Conservation (phyloP, 208 protist species). For the Leishmania turanica region DNA sequence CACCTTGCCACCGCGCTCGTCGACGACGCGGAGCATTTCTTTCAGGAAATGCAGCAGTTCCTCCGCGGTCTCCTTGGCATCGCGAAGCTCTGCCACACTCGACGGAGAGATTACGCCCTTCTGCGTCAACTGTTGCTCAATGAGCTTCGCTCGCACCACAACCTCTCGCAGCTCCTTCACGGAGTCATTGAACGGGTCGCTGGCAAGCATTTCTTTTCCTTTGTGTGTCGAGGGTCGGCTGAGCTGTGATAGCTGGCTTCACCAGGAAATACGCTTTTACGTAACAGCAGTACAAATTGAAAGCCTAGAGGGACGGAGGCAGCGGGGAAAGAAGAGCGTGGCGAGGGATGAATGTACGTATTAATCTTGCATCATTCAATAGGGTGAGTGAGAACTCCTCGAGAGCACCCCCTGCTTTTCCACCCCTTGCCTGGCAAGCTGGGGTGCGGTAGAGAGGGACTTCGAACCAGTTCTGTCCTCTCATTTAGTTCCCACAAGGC, state of each 20-base stretch:
- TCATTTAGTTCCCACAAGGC: not conserved
- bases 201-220: conserved; percentile 23
- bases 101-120: conserved; percentile 57
- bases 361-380: not conserved
- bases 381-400: not conserved
- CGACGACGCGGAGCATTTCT: conserved; percentile 61
- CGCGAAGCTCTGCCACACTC: conserved; percentile 43
- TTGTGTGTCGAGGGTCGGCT: not conserved
- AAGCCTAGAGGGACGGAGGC: not conserved
- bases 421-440: not conserved
- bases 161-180: conserved; percentile 66
- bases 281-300: not conserved
- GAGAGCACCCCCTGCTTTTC: not conserved
- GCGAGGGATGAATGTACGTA: not conserved
- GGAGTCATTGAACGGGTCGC: conserved; percentile 80
- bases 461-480: not conserved
- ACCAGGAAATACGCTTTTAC: not conserved
- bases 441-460: not conserved
- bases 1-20: conserved; percentile 67
- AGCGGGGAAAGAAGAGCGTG: not conserved
- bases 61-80: conserved; percentile 40
- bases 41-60: conserved; percentile 64
- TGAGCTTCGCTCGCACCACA: conserved; percentile 45
- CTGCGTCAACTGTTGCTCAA: conserved; percentile 52
- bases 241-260: not conserved